Conservation (phyloP, 2,329 filamentous ascomycete genomes). For the Phialemoniopsis sp. region DNA sequence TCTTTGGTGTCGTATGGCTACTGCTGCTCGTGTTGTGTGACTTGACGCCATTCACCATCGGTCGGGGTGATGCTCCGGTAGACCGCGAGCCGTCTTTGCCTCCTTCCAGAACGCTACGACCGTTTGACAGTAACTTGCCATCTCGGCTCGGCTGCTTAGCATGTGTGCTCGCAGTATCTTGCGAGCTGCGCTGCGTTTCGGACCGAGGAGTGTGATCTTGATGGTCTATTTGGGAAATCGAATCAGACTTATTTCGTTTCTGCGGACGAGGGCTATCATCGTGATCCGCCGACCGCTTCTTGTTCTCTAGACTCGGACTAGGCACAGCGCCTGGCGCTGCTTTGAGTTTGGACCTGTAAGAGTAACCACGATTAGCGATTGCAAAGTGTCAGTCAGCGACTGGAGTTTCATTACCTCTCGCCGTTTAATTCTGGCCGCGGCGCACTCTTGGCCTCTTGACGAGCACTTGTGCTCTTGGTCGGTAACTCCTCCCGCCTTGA, state of each 20-base stretch:
- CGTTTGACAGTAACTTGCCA: background rate
- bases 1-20: constrained; percentile 26
- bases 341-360: constrained; percentile 13
- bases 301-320: constrained; percentile 34
- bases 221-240: constrained; percentile 9
- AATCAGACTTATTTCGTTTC: constrained; percentile 42
- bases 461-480: constrained; percentile 6
- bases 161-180: constrained; percentile 6
- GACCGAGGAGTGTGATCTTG: constrained; percentile 6
- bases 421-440: constrained; percentile 20
- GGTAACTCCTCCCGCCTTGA: constrained; percentile 8
- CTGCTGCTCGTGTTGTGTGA: constrained; percentile 29
- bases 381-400: background rate
- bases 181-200: constrained; percentile 1
- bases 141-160: constrained; percentile 2
- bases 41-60: constrained; percentile 30
- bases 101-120: background rate
- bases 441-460: background rate
- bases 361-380: background rate
- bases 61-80: constrained; percentile 6
- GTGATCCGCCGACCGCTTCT: constrained; percentile 39
- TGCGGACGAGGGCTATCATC: constrained; percentile 38
- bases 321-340: constrained; percentile 23
- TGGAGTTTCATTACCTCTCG: constrained; percentile 19
- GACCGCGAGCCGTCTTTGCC: too few relatives aligned